A percentile compares a stretch with the other conserved stretches of the same genome.
phyloP scores from a whole-genome alignment of 345 rosid genomes.

The Arabis alpina region DNA sequence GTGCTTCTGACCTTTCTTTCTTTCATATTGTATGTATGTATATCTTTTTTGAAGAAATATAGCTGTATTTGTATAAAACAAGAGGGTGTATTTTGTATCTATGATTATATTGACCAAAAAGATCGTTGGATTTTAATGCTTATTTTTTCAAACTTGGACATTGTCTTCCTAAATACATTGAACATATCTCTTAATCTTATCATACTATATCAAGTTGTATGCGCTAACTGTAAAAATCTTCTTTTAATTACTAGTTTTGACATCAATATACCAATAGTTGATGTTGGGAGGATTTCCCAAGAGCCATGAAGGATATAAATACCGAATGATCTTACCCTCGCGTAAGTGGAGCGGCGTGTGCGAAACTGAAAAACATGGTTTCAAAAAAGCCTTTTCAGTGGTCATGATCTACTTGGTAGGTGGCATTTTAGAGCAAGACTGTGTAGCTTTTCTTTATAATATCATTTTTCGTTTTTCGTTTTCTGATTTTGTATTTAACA shows the following conservation, averaged over 20 bases:
- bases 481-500: no score
- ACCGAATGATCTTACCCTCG: no score
- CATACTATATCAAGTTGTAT: slow-evolving; percentile 1
- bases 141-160: slow-evolving; percentile 18
- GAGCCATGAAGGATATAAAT: no score
- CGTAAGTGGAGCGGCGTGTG: no score
- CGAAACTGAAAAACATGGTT: no score
- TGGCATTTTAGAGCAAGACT: no score
- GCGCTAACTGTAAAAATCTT: background rate
- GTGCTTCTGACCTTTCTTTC: slow-evolving; percentile 19
- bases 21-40: background rate
- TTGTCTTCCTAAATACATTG: slow-evolving; percentile 20
- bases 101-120: slow-evolving; percentile 13
- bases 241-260: background rate
- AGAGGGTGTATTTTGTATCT: slow-evolving; percentile 13
- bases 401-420: no score
- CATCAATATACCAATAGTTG: background rate
- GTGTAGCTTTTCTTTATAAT: no score
- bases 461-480: no score
- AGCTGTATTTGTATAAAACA: slow-evolving; percentile 15
- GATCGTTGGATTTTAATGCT: slow-evolving; percentile 13
- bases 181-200: background rate
- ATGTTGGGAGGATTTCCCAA: no score
- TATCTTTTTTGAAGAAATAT: no score
- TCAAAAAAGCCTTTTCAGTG: no score